Evolutionary conservation across 2,329 filamentous ascomycete genomes (phyloP), one percentile per base, ranked within the genome.

Genomic region (Stagonosporopsis rhizophila): DNA sequence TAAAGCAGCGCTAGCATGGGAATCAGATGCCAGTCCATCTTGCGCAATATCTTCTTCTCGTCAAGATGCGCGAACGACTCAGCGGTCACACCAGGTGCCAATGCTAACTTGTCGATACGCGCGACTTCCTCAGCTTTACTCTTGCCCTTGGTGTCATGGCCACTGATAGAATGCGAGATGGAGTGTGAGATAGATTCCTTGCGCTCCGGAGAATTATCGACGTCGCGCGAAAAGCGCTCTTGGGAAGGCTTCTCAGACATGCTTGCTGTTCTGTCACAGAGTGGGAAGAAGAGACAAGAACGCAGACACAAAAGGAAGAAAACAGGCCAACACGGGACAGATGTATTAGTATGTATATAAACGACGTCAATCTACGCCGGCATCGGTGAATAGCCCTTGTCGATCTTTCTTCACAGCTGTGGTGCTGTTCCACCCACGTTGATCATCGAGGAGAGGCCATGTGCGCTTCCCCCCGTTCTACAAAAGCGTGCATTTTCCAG

Each of bases 1-100:
- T 78, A 79, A 1, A 78, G 67, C 0, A 78, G 40, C 0, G 76
- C 72, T 3, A 78, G 66, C 67, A 75, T 74, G 17, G 76, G 75
- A 27, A 78, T 75, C 12, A 78, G 51, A 3, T 71, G 71, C 27
- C 74, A 45, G 48, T 78, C 76, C 73, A 78, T 77, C 56, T 77
- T 77, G n/a, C 74, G 69, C 35, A 78, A 44, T 15, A 78, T 72
- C 40, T 71, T 72, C 59, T 76, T 77, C 52, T 76, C 75, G 50
- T 77, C 72, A 6, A 78, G 67, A 57, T 77, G 72, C 19, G 71
- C 71, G 40, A 77, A 77, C 9, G 66, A 67, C 14, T 62, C 66
- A 14, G 58, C 39, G 1, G 68, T 69, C 0, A 73, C 64, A 27
- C 66, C 69, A 0, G 73, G 65, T 46, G 34, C 47, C 19, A 64